Base-by-base conservation (phyloP, 1,284 basidiomycete species). In the Naganishia liquefaciens region DNA sequence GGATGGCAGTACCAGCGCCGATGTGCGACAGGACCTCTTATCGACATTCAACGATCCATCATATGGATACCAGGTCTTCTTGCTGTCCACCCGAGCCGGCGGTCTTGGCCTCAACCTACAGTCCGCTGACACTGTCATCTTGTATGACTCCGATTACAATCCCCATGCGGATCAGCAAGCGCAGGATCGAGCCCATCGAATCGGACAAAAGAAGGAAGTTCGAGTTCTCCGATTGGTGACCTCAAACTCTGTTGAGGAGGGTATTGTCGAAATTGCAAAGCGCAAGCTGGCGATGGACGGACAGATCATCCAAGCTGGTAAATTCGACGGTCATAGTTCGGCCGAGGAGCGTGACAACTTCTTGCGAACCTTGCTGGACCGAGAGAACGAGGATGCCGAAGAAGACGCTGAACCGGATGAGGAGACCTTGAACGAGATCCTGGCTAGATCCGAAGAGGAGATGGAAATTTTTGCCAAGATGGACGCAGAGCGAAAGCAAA, bases 221-320 rank as follows among this genome's bases (percentile, higher is more conserved):
- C 87, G 94, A 46, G 98, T 99, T 70, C 82, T 99, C 69, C 88
- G 95, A 71, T 90, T 99, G 76, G 94, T 99, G 75, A 98, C 95
- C 6, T 92, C 95, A 78, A 94, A 95, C 81, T 96, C 92, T 70
- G 93, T 99, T 19, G 96, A 99, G 79, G 95, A 99, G 81, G 91
- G 93, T 10, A 97, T 98, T 84, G 88, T 96, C 70, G 89, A 91
- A 53, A 87, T 93, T 69, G 96, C 96, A 3, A 88, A 93, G 69
- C 91, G 88, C 80, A 99, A 99, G 84, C 88, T 99, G 58, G 95
- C 97, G 75, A 96, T 99, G 75, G 96, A 99, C 78, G 94, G 96
- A 82, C 99, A 99, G 80, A 94, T 99, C 80, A 96, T 97, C 74
- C 93, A 97, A 81, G 95, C 95, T 60, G 95, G 95, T 84, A 92